Conservation (phyloP, 495 filamentous ascomycete species). For the Acidomyces sp. region DNA sequence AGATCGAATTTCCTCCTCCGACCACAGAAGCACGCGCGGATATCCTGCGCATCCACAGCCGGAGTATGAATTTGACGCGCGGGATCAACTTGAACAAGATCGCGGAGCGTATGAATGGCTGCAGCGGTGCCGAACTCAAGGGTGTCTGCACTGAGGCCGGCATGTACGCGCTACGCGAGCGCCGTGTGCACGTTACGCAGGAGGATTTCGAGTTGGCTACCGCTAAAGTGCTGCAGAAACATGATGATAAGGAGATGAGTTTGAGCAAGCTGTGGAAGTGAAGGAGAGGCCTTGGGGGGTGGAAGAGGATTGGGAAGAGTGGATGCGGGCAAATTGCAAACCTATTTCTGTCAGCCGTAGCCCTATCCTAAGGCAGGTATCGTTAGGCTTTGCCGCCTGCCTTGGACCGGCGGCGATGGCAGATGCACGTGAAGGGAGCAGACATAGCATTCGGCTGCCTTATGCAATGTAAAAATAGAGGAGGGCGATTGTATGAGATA, state of each 20-base stretch:
- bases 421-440: too few relatives aligned
- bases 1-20: constrained; percentile 97
- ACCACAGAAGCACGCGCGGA: constrained; percentile 95
- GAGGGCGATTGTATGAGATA: too few relatives aligned
- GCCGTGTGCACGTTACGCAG: constrained; percentile 94
- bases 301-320: neutral
- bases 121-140: constrained; percentile 92
- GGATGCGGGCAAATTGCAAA: too few relatives aligned
- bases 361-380: too few relatives aligned
- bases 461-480: too few relatives aligned
- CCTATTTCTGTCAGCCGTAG: too few relatives aligned
- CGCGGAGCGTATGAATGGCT: constrained; percentile 99
- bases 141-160: constrained; percentile 93
- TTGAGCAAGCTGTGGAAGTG: constrained; percentile 88
- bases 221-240: constrained; percentile 98
- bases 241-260: constrained; percentile 93
- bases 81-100: constrained; percentile 98
- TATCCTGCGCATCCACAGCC: constrained; percentile 90
- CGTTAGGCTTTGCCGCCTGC: too few relatives aligned
- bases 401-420: too few relatives aligned
- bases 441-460: too few relatives aligned
- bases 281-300: too few relatives aligned
- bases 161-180: constrained; percentile 92
- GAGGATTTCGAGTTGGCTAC: constrained; percentile 98
- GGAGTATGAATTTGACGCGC: constrained; percentile 95